Evolutionary conservation across 495 filamentous ascomycete species (phyloP).

Genomic region (Tuber indicum): DNA sequence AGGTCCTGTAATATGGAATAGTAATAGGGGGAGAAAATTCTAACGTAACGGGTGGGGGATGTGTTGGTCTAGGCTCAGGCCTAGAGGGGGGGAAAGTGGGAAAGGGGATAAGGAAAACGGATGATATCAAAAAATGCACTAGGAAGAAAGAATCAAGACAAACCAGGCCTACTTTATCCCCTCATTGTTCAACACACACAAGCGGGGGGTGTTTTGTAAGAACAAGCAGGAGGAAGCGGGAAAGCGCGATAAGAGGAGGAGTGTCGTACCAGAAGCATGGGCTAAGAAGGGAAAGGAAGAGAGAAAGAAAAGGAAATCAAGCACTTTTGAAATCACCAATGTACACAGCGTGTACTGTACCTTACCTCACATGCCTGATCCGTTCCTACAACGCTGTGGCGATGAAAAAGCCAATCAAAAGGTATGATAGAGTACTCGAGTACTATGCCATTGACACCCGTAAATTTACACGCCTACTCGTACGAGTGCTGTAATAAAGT

Average conservation of each 20-base stretch:
- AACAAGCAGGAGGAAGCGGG: neutral
- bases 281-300: neutral
- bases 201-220: neutral
- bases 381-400: neutral
- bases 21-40: neutral
- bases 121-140: neutral
- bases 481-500: neutral
- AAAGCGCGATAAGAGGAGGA: neutral
- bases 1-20: neutral
- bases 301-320: neutral
- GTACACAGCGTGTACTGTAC: neutral
- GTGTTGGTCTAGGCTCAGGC: neutral
- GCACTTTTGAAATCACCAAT: neutral
- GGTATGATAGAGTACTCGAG: neutral
- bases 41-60: neutral
- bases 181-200: neutral
- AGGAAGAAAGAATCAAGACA: neutral
- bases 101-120: neutral
- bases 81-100: neutral
- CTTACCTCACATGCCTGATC: neutral
- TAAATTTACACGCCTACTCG: neutral
- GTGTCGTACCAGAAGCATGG: neutral
- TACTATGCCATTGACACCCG: neutral
- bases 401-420: neutral
- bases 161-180: neutral